Conservation (phyloP, 192 early-diverging fungal species). For the Funneliformis mosseae region DNA sequence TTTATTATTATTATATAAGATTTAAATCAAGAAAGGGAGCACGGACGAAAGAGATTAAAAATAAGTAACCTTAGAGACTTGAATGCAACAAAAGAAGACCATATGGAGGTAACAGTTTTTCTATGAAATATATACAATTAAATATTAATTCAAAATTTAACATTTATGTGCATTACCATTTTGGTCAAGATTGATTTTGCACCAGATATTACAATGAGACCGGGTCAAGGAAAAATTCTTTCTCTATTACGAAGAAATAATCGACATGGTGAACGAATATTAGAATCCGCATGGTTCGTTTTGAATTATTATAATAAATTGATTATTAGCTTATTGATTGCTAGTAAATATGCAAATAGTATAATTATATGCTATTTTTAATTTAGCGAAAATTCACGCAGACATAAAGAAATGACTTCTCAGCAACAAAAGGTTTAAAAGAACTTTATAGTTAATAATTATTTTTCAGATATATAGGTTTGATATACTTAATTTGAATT, state of each 20-base stretch:
- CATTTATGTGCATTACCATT: not conserved
- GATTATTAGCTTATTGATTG: not conserved
- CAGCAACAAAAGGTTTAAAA: not conserved
- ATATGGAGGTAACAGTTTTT: constrained; percentile 55
- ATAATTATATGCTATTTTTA: constrained; percentile 7
- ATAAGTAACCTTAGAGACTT: constrained; percentile 78
- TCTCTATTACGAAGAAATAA: constrained; percentile 88
- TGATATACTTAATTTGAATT: not conserved
- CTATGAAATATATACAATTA: not conserved
- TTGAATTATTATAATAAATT: constrained; percentile 1
- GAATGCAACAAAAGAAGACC: constrained; percentile 78
- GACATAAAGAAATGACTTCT: not conserved
- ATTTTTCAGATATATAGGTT: constrained; percentile 10
- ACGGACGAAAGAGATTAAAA: constrained; percentile 48
- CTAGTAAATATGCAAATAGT: constrained; percentile 7
- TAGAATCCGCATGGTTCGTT: constrained; percentile 51
- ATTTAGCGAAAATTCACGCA: not conserved
- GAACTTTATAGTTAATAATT: not conserved
- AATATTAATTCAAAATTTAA: constrained; percentile 28
- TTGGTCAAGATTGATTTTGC: constrained; percentile 63
- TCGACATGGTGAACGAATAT: constrained; percentile 80
- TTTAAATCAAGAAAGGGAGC: constrained; percentile 36
- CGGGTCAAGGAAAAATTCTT: constrained; percentile 65
- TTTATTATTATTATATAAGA: constrained; percentile 26
- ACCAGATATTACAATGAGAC: constrained; percentile 82